Base-by-base conservation (phyloP, 2,329 filamentous ascomycete species). In the Alternaria panax region DNA sequence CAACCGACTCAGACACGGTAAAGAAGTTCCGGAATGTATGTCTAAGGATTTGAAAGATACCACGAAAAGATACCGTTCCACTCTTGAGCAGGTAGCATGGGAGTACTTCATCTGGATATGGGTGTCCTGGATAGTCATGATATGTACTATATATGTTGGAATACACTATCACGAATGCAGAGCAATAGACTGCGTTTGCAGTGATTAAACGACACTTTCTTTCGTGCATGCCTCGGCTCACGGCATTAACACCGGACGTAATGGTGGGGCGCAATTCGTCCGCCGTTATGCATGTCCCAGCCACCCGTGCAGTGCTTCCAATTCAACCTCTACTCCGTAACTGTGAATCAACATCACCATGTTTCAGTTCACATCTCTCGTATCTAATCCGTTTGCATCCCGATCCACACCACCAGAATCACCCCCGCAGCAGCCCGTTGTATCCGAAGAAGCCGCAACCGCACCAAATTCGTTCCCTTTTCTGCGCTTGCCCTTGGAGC, bases 401-500 rank as follows among this genome's bases (percentile, higher is more conserved):
- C 38, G 25, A n/a, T 25, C 57, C 25, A n/a, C 32, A 46, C 20
- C 40, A 36, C 30, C 22, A 16, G 25, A 41, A 27, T 2, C 12
- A 3, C 14, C 45, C 11, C n/a, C 41, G 5, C 27, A 45, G 30
- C 20, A 27, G 22, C 43, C 36, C 25, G 9, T 24, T 22, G 36
- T 50, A 22, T 47, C 50, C 24, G 54, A 57, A 6, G 41, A 45
- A 6, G 9, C 42, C 6, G 16, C n/a, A 18, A 25, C 36, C 12
- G 20, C 24, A 20, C n/a, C 53, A 22, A 45, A 41, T 11, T 57
- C 60, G 7, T 75, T 69, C 36, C 73, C 66, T 8, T 70, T 77
- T 51, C 64, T 77, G 16, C 60, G 54, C n/a, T 60, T 77, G 1
- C 74, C 75, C 0, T 64, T 74, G 7, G 75, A 77, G 40, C 60